Conservation (phyloP, 2,329 filamentous ascomycete genomes). For the Niveomyces coronatus region DNA sequence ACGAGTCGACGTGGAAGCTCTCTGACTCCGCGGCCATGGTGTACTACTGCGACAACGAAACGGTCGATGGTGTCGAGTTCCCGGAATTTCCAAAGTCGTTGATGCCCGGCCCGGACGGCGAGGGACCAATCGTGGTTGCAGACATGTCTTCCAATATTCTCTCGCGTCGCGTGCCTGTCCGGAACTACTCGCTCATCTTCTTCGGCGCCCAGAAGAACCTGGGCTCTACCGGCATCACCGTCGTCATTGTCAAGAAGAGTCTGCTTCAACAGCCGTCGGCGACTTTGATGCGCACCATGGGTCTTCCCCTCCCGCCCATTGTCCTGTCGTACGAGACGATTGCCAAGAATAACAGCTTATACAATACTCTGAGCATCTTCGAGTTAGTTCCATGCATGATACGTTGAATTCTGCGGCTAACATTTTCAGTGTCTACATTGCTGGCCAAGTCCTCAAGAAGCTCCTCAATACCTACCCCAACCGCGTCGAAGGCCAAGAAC, state of each 20-base stretch:
- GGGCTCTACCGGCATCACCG: conserved; percentile 74
- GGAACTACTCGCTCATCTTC: conserved; percentile 76
- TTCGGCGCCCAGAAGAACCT: conserved; percentile 95
- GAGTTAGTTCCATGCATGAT: conserved; percentile 38
- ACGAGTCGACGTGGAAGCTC: conserved; percentile 66
- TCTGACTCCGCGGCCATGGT: conserved; percentile 61
- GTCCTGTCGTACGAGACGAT: conserved; percentile 77
- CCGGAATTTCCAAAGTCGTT: conserved; percentile 59
- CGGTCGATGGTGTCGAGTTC: conserved; percentile 88
- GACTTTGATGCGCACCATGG: conserved; percentile 60
- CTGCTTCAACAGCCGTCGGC: conserved; percentile 63
- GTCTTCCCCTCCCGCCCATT: conserved; percentile 66
- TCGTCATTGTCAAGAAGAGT: conserved; percentile 73
- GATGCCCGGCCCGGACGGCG: conserved; percentile 45
- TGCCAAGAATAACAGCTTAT: conserved; percentile 87
- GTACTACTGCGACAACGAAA: conserved; percentile 93
- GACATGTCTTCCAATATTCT: conserved; percentile 96
- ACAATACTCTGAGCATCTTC: conserved; percentile 94
- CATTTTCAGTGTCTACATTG: conserved; percentile 62
- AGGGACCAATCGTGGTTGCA: conserved; percentile 68
- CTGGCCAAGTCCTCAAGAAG: conserved; percentile 75
- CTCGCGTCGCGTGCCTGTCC: conserved; percentile 63
- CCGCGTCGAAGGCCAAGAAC: conserved; percentile 69
- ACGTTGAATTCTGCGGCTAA: conserved; percentile 6
- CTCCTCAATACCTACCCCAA: conserved; percentile 55